Conservation (phyloP, 345 rosid species). For the Toxicodendron radicans region DNA sequence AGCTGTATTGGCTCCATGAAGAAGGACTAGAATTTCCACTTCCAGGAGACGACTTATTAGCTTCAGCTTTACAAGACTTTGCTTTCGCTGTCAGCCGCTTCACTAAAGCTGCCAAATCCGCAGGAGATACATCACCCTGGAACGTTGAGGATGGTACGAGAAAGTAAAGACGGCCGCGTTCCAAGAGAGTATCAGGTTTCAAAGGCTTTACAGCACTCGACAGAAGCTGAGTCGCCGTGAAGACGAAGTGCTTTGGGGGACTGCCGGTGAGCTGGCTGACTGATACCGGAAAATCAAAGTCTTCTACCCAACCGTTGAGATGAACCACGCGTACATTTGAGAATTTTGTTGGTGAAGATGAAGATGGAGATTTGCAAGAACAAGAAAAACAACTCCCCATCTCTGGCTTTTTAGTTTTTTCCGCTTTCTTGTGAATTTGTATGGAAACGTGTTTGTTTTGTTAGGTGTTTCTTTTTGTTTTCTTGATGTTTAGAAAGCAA, state of each 20-base stretch:
- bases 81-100: conserved; percentile 43
- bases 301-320: too few species aligned
- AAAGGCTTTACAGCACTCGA: conserved; percentile 30
- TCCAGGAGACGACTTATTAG: conserved; percentile 14
- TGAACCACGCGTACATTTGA: too few species aligned
- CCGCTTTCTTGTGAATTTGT: not conserved
- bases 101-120: conserved; percentile 33
- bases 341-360: too few species aligned
- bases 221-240: conserved; percentile 47
- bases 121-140: conserved; percentile 35
- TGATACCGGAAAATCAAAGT: too few species aligned
- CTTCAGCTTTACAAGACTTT: conserved; percentile 6
- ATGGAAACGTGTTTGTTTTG: not conserved
- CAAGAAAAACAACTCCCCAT: too few species aligned
- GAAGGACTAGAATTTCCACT: not conserved
- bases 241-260: conserved; percentile 28
- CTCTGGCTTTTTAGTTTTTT: not conserved
- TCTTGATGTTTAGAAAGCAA: too few species aligned
- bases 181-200: conserved; percentile 26
- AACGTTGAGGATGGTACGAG: conserved; percentile 44
- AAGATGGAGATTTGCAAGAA: not conserved
- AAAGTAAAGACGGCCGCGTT: conserved; percentile 45
- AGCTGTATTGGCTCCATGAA: conserved; percentile 9
- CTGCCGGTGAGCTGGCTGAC: too few species aligned
- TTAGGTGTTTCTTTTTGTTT: too few species aligned